Evolutionary conservation across 352 stramenopile genomes (phyloP).

Genomic region (Phytophthora sp.): DNA sequence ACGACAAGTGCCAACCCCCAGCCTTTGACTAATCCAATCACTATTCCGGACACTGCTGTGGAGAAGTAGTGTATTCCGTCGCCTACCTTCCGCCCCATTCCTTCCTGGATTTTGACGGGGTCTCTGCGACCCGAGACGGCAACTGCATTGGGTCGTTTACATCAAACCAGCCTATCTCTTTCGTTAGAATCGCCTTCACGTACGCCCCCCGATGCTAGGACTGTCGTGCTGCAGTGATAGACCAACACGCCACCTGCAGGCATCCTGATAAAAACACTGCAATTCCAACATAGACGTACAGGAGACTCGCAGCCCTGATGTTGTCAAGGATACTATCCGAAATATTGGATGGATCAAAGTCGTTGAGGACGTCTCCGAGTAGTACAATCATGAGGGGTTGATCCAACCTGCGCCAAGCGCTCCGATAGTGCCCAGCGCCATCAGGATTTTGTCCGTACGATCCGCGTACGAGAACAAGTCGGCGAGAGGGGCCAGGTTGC

Average conservation of each 20-base stretch:
- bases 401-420: constrained; percentile 50
- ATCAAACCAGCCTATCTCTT: constrained; percentile 78
- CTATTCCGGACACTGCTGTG: constrained; percentile 69
- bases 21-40: constrained; percentile 66
- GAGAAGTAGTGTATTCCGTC: constrained; percentile 61
- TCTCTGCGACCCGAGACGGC: constrained; percentile 52
- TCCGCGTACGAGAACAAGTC: constrained; percentile 70
- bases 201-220: constrained; percentile 60
- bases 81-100: constrained; percentile 68
- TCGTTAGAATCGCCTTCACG: constrained; percentile 56
- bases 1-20: constrained; percentile 76
- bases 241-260: constrained; percentile 70
- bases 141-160: constrained; percentile 71
- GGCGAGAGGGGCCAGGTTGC: no score
- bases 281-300: constrained; percentile 59
- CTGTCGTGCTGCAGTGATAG: constrained; percentile 66
- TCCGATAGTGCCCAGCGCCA: constrained; percentile 52
- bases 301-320: constrained; percentile 49
- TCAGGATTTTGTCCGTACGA: constrained; percentile 55
- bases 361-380: constrained; percentile 74
- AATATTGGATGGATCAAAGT: constrained; percentile 56
- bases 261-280: constrained; percentile 55
- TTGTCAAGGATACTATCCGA: constrained; percentile 24
- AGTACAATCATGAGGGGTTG: constrained; percentile 77
- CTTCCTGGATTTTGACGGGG: constrained; percentile 65